Evolutionary conservation across 108 stramenopile species (phyloP).

Genomic region (Asterionellopsis glacialis): DNA sequence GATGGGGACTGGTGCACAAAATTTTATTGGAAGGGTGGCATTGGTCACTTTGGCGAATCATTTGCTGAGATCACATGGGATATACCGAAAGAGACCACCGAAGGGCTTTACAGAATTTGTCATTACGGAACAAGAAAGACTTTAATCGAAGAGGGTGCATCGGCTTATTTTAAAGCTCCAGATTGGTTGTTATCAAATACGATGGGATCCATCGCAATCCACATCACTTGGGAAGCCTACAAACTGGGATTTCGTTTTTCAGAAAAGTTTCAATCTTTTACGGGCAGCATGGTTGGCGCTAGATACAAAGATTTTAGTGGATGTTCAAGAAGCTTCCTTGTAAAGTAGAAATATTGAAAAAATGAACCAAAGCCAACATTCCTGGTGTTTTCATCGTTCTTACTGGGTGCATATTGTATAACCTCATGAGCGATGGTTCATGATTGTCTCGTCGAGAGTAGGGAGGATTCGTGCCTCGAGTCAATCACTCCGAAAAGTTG

Average conservation of each 20-base stretch:
- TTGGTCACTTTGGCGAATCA: conserved; percentile 10
- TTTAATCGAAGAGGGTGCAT: neutral
- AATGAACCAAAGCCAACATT: no score
- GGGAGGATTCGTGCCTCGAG: no score
- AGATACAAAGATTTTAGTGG: conserved; percentile 3
- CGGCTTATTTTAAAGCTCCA: neutral
- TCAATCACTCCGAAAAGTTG: no score
- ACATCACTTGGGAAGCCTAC: neutral
- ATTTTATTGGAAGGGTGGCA: conserved; percentile 28
- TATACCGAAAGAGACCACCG: conserved; percentile 10
- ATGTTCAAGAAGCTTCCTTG: neutral
- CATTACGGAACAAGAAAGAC: conserved; percentile 27
- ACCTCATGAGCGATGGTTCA: no score
- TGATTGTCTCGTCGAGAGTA: no score
- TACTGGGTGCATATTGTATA: no score
- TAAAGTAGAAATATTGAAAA: neutral
- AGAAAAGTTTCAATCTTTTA: no score
- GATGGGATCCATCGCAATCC: conserved; percentile 4
- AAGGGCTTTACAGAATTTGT: conserved; percentile 24
- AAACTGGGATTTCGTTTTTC: no score
- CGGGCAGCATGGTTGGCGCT: neutral
- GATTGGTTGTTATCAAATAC: conserved; percentile 4
- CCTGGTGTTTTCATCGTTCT: no score
- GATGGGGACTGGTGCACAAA: conserved; percentile 55
- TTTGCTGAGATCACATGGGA: conserved; percentile 23